Conservation (phyloP, 1,284 basidiomycete genomes). For the Melampsora abietis-canadensis region DNA sequence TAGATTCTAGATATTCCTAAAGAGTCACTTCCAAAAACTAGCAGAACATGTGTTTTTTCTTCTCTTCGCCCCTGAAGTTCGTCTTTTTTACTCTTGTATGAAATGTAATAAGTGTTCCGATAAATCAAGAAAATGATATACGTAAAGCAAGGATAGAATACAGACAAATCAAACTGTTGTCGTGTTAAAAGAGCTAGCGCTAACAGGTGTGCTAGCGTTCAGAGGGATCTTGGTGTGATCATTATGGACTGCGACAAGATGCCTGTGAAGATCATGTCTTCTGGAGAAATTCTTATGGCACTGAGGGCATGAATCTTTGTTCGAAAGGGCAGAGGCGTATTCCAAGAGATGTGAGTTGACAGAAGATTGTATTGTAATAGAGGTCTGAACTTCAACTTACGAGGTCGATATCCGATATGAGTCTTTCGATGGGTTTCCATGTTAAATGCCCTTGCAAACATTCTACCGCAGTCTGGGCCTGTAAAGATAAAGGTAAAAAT, state of each 20-base stretch:
- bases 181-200: background rate
- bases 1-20: no score
- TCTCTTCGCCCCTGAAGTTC: no score
- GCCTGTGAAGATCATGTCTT: slow-evolving; percentile 40
- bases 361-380: background rate
- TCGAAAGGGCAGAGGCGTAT: background rate
- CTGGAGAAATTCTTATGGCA: slow-evolving; percentile 41
- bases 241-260: slow-evolving; percentile 42
- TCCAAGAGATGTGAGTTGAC: background rate
- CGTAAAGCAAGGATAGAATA: no score
- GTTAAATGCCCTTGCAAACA: slow-evolving; percentile 43
- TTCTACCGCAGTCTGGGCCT: slow-evolving; percentile 43
- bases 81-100: no score
- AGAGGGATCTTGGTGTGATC: slow-evolving; percentile 16
- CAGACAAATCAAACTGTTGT: background rate
- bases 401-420: slow-evolving; percentile 41
- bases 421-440: slow-evolving; percentile 44
- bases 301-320: slow-evolving; percentile 31
- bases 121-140: no score
- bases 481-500: background rate
- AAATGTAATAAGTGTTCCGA: no score
- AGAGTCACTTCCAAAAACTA: no score
- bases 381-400: slow-evolving; percentile 12
- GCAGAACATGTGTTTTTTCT: no score
- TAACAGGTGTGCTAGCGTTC: background rate